Evolutionary conservation across 495 filamentous ascomycete species (phyloP), one percentile per base, ranked within the genome.

Genomic region (Recurvomyces mirabilis): DNA sequence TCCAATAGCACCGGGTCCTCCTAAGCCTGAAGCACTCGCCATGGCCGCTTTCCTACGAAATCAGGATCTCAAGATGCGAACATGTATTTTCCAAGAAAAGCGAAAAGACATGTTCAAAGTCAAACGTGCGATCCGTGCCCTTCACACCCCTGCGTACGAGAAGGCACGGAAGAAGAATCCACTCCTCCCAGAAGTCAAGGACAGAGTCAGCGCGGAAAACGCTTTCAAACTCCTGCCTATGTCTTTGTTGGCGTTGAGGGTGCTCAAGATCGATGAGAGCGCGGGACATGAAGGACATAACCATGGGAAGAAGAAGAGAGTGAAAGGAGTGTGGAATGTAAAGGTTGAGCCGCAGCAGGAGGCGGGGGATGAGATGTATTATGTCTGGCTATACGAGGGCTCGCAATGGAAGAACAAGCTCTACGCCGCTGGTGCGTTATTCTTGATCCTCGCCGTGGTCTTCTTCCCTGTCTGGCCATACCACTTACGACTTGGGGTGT

Each of bases 61-160:
- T 39, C 88, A 95, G 65, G 72, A 85, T 52, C 68, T 99, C 51
- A 99, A 99, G 73, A 69, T 77, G 32, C 73, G 93, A 51, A 94
- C 91, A 21, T 87, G 82, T 65, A 93, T 99, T 46, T 70, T 94
- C 52, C 87, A 95, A 55, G 93, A 91, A 49, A 89, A 96, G 68
- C 73, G 93, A 46, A 96, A 94, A 67, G 89, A 99, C 51, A 87
- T 99, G 79, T 96, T 99, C 66, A 84, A 82, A 73, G 93, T 99
- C 62, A 99, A 99, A 71, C 85, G 93, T 56, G 93, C 93, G 24
- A 79, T 99, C 44, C 82, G 93, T 52, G 89, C 88, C 38, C 78
- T 99, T 47, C 72, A 91, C 64, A 93, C 87, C 30, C 79, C 82
- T 43, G 84, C 78, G 38, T 99, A 99, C 63, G 73, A 68, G 37